Conservation (phyloP, 1,284 basidiomycete species). For the Porogramme epimiltina region DNA sequence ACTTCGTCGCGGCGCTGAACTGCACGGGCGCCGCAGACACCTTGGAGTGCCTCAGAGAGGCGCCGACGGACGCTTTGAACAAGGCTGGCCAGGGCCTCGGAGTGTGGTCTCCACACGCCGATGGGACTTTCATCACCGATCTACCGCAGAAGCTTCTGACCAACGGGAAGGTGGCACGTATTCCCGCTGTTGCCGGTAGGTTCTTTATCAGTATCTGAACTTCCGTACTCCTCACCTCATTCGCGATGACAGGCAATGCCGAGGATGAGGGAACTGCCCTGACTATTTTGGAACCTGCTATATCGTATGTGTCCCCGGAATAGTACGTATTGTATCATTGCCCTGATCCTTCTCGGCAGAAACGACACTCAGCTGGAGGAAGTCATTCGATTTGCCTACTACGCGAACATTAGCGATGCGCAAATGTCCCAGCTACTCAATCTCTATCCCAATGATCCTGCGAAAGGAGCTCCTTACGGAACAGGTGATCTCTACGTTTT, state of each 20-base stretch:
- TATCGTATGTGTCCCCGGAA: not conserved
- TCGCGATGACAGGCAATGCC: conserved; percentile 25
- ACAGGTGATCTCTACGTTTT: conserved; percentile 45
- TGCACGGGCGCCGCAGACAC: conserved; percentile 22
- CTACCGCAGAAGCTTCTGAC: conserved; percentile 1
- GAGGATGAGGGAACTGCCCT: conserved; percentile 36
- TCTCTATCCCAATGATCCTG: conserved; percentile 27
- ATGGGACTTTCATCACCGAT: conserved; percentile 36
- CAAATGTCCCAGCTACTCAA: not conserved
- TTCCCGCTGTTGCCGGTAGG: conserved; percentile 26
- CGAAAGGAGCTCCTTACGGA: conserved; percentile 52
- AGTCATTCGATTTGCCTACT: not conserved
- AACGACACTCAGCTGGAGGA: not conserved
- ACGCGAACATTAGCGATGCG: not conserved
- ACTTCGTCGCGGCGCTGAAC: conserved; percentile 29
- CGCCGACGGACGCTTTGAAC: not conserved
- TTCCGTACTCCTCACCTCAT: not conserved
- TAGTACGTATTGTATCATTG: not conserved
- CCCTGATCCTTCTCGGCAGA: not conserved
- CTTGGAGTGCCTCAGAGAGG: not conserved
- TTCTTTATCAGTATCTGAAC: too few species aligned
- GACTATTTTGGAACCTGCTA: conserved; percentile 18
- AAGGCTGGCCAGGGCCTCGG: not conserved
- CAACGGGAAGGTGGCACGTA: conserved; percentile 20
- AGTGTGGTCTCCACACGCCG: conserved; percentile 38